Base-by-base conservation (phyloP, 176 grass and related monocot species). In the Aegilops tauschii region DNA sequence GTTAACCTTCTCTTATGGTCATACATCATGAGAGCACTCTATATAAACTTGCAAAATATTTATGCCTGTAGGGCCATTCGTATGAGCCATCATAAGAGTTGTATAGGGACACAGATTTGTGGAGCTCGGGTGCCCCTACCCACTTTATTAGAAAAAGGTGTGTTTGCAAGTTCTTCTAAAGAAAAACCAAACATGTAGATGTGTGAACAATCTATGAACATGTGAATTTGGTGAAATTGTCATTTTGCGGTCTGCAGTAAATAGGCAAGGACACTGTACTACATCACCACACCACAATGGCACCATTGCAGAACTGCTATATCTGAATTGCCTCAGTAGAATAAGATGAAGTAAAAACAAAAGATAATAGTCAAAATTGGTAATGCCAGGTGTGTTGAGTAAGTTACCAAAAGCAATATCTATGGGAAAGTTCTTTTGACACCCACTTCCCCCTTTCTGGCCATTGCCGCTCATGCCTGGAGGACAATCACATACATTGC, bases 391-490 rank as follows among this genome's bases (percentile, higher is more conserved):
- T 40, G 12, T 28, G 63, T 34, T 25, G 3, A 36, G 16, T 6
- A 79, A 50, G 0, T 45, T 90, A 90, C 88, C 88, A 18, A 90
- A 65, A 56, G 9, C 40, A 27, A 0, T 34, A 11, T 78, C n/a
- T 11, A 44, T 3, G 72, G 84, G 65, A 0, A 79, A 79, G 13
- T 70, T 11, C 0, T 76, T 82, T 37, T 27, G 25, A 35, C 72
- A 86, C 18, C 89, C 73, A 18, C 12, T 75, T 9, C 91, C 73
- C 0, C 0, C 42, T 63, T 71, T 90, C 30, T 0, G 0, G 16
- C 79, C 88, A 86, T 90, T 64, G 1, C 83, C 78, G 50, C 1
- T 77, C 70, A 77, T 86, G 63, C 88, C 88, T 31, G 0, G 0
- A 17, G 79, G 79, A 40, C 88, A 90, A 21, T 3, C 0, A 18